Evolutionary conservation across 2,329 filamentous ascomycete species (phyloP).

Genomic region (Beauveria sp.): DNA sequence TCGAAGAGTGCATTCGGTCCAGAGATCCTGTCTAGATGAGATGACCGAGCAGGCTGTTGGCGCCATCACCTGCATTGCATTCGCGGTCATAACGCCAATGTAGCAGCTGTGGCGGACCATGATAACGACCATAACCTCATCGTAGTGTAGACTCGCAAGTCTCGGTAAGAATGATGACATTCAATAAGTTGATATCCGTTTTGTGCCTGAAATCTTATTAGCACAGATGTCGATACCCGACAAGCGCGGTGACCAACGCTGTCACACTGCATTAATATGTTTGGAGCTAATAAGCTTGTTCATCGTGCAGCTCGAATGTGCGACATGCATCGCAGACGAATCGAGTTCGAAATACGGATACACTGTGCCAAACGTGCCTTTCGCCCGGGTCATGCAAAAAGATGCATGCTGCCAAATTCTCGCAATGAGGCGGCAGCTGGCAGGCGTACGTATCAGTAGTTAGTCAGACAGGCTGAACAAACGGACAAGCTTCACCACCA

Average conservation of each 20-base stretch:
- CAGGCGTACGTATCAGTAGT: background rate
- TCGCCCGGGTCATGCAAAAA: background rate
- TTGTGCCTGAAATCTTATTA: background rate
- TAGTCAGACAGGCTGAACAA: background rate
- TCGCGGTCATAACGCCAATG: background rate
- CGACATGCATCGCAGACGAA: background rate
- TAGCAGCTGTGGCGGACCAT: background rate
- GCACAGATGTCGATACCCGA: background rate
- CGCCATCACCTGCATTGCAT: conserved; percentile 12
- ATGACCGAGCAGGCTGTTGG: conserved; percentile 1
- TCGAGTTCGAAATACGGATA: background rate
- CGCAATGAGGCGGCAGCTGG: background rate
- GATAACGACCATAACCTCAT: background rate
- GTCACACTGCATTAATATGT: background rate
- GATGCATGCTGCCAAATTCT: background rate
- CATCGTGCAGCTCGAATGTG: background rate
- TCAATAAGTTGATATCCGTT: too few relatives aligned
- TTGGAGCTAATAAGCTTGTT: background rate
- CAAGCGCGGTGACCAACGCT: background rate
- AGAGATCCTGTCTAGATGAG: background rate
- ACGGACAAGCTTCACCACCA: background rate
- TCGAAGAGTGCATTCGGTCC: background rate
- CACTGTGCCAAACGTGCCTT: background rate
- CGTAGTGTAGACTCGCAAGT: background rate
- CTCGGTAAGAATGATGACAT: too few relatives aligned